phyloP scores from a whole-genome alignment of 2,329 filamentous ascomycete genomes.

The Cladosporium austrohemisphaericum region DNA sequence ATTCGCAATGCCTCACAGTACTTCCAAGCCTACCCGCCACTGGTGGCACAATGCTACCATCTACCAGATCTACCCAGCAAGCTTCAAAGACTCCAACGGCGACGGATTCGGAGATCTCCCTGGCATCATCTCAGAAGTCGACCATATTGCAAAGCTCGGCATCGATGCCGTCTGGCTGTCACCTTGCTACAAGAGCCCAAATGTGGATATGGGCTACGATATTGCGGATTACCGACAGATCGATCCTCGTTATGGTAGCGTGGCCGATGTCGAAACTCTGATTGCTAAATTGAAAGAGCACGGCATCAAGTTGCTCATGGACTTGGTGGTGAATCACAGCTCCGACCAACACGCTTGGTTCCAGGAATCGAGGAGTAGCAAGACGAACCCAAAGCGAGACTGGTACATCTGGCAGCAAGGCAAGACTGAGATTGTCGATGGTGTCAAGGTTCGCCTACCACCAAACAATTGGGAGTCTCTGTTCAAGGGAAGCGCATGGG shows the following conservation, averaged over 20 bases:
- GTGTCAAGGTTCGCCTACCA: conserved; percentile 42
- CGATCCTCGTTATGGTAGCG: conserved; percentile 62
- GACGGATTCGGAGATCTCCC: conserved; percentile 60
- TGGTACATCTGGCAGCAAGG: conserved; percentile 35
- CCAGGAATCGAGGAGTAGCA: conserved; percentile 50
- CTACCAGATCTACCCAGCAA: conserved; percentile 46
- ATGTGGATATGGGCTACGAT: conserved; percentile 68
- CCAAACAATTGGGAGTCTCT: conserved; percentile 72
- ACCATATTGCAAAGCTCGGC: conserved; percentile 59
- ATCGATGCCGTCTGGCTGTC: conserved; percentile 66
- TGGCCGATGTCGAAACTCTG: conserved; percentile 61
- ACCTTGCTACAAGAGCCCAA: conserved; percentile 59
- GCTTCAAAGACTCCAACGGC: conserved; percentile 51
- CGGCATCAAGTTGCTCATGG: conserved; percentile 67
- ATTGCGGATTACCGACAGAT: conserved; percentile 65
- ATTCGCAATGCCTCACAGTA: conserved; percentile 30
- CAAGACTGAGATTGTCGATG: neutral
- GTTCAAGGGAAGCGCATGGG: conserved; percentile 59
- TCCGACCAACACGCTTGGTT: conserved; percentile 62
- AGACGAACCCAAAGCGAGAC: conserved; percentile 47
- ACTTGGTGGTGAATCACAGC: conserved; percentile 76
- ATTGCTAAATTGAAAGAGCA: conserved; percentile 58
- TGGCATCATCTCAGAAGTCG: conserved; percentile 60
- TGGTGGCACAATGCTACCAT: conserved; percentile 47
- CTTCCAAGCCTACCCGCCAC: conserved; percentile 31